phyloP scores from a whole-genome alignment of 2,329 filamentous ascomycete species.

The Aspergillus pseudoterreus region DNA sequence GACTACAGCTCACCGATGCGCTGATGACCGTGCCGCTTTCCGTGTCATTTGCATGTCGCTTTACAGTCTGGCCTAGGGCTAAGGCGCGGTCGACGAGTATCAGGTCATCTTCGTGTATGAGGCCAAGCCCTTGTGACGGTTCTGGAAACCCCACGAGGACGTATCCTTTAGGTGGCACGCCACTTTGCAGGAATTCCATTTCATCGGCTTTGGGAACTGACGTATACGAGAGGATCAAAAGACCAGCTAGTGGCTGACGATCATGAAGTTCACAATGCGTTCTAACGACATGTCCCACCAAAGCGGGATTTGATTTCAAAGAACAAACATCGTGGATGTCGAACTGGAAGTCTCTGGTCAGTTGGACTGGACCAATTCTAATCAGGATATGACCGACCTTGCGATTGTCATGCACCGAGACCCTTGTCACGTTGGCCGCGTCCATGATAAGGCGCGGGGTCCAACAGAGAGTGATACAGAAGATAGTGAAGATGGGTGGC shows the following conservation, averaged over 20 bases:
- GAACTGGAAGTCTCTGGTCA: conserved; percentile 10
- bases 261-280: conserved; percentile 14
- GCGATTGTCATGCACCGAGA: background rate
- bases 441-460: background rate
- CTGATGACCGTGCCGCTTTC: conserved; percentile 55
- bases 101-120: conserved; percentile 43
- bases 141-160: conserved; percentile 45
- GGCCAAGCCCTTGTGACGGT: conserved; percentile 38
- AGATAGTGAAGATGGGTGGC: background rate
- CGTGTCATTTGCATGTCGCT: conserved; percentile 44
- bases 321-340: conserved; percentile 17
- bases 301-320: conserved; percentile 16
- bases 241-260: conserved; percentile 28
- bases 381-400: conserved; percentile 7
- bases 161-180: conserved; percentile 47
- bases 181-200: conserved; percentile 20
- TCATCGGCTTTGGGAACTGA: conserved; percentile 26
- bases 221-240: conserved; percentile 26
- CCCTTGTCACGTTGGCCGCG: background rate
- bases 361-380: background rate
- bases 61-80: conserved; percentile 55
- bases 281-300: conserved; percentile 14
- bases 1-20: conserved; percentile 44
- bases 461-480: background rate
- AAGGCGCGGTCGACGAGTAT: conserved; percentile 53